Evolutionary conservation across 1,139 yeast species (phyloP), one percentile per base, ranked within the genome.

Genomic region (Wickerhamiella pararugosa): DNA sequence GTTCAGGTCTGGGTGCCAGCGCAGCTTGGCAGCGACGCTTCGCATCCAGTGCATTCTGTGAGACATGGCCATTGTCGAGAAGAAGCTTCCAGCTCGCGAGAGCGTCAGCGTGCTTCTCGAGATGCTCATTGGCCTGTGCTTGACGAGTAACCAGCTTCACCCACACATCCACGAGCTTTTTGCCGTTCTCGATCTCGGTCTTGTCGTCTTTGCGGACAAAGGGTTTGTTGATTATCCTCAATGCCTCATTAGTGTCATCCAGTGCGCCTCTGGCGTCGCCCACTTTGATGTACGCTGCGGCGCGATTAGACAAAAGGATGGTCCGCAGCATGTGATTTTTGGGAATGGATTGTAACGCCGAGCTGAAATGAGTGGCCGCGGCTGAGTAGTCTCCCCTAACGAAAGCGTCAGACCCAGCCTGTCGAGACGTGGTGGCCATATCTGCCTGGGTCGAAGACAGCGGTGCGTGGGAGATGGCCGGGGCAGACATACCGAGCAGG

Each of bases 41-140:
- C 5, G 92, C 94, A 44, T 83, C 95, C 69, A 87, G 65, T 0
- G 76, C 66, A 38, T 71, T 66, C 47, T 76, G 75, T 33, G 76
- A 74, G 2, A 76, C 71, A 28, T 71, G 72, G 0, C 94, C 94
- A 44, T 74, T 72, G 45, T 73, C 70, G 31, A 90, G 69, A 43
- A 87, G 65, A 36, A 64, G 59, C 47, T 69, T 70, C 66, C 86
- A 87, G 6, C 71, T 60, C 0, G 62, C 65, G 33, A 82, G 65
- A 0, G 97, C 79, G 5, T 71, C 76, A 41, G 66, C 59, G 58
- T 70, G 82, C 49, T 70, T 70, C 54, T 92, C 98, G 48, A 77
- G 57, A 60, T 76, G 74, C 59, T 92, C 98, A 39, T 76, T 66
- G 1, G 87, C 78, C 54, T 90, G 96, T 0, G 96, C 97, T 51